phyloP scores from a whole-genome alignment of 345 rosid species.

The Murraya koenigii region DNA sequence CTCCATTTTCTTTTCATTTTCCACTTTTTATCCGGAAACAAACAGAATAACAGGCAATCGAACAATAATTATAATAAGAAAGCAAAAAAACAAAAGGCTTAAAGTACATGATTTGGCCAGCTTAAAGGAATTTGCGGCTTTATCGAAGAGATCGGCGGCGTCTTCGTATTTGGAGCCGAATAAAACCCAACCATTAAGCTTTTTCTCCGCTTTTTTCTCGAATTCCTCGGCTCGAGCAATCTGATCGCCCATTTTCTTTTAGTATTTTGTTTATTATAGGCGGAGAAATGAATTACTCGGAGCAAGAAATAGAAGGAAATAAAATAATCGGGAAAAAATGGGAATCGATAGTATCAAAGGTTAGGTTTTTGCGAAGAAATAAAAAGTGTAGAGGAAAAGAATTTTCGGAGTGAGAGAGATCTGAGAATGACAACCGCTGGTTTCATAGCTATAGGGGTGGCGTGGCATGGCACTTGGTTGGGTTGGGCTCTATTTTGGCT shows the following conservation, averaged over 20 bases:
- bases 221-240: constrained; percentile 52
- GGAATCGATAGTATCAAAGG: constrained; percentile 1
- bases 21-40: neutral
- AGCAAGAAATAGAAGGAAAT: neutral
- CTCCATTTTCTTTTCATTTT: neutral
- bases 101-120: constrained; percentile 64
- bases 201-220: constrained; percentile 72
- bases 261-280: neutral
- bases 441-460: neutral
- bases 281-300: neutral
- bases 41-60: neutral
- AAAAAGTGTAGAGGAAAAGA: neutral
- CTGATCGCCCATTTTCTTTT: constrained; percentile 54
- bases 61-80: neutral
- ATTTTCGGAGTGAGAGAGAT: neutral
- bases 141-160: constrained; percentile 77
- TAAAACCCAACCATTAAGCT: constrained; percentile 57
- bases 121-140: constrained; percentile 71
- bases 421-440: neutral
- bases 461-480: neutral
- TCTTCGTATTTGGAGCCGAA: constrained; percentile 64
- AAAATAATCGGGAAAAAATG: neutral
- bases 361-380: neutral
- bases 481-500: neutral
- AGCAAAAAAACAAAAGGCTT: neutral